Percentiles rank a stretch among this genome's conserved stretches.
phyloP scores from a whole-genome alignment of 257 asterid genomes.

The Lithospermum erythrorhizon region DNA sequence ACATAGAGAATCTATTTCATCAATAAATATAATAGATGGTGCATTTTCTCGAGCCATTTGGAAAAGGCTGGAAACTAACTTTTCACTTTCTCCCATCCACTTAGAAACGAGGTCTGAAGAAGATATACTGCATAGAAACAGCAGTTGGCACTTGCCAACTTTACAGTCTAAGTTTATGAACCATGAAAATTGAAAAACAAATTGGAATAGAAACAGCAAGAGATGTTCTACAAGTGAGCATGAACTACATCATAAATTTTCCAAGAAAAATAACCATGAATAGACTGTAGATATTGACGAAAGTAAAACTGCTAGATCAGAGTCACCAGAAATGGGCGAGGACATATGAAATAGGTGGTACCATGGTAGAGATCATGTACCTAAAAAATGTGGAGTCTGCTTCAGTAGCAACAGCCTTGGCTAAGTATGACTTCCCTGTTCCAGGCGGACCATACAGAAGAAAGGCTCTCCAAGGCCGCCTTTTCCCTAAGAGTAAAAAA shows the following conservation, averaged over 20 bases:
- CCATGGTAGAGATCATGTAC: constrained; percentile 24
- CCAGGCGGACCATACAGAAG: constrained; percentile 99
- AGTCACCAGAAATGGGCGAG: neutral
- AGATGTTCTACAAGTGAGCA: neutral
- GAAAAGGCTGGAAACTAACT: constrained; percentile 90
- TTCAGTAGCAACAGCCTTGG: constrained; percentile 99
- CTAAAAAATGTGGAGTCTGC: constrained; percentile 97
- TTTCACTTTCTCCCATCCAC: constrained; percentile 99
- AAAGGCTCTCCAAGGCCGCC: constrained; percentile 98
- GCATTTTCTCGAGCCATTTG: constrained; percentile 98
- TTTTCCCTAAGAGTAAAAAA: constrained; percentile 51
- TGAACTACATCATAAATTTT: too few relatives aligned
- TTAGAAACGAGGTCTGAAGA: constrained; percentile 96
- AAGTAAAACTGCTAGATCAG: too few relatives aligned
- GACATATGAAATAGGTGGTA: neutral
- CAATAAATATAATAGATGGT: constrained; percentile 85
- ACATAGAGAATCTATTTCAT: constrained; percentile 91
- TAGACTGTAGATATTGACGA: neutral
- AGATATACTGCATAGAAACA: constrained; percentile 65
- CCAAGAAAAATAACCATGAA: neutral
- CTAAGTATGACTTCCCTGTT: constrained; percentile 94
- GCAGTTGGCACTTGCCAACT: constrained; percentile 59
- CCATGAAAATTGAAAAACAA: constrained; percentile 5
- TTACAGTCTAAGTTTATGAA: constrained; percentile 25
- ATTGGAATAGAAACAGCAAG: neutral